phyloP scores from a whole-genome alignment of 805 yeast genomes.

The Diddensiella caesifluorescens region DNA sequence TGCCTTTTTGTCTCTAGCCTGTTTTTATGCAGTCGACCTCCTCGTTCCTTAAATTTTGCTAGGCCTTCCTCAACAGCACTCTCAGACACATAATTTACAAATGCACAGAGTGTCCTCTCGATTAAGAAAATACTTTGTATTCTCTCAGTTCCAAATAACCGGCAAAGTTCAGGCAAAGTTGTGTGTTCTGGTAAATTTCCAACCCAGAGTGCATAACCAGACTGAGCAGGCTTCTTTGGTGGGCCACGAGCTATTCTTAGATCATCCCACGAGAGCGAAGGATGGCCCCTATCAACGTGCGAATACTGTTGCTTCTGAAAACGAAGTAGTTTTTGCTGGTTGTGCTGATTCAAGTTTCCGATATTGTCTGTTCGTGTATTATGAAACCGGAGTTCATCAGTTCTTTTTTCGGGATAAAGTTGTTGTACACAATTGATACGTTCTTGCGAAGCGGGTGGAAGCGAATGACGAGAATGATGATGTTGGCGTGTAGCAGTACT shows the following conservation, averaged over 20 bases:
- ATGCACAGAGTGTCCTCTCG: conserved; percentile 39
- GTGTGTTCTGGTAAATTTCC: conserved; percentile 37
- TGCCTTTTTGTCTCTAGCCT: conserved; percentile 18
- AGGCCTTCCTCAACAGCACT: conserved; percentile 31
- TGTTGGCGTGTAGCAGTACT: no score
- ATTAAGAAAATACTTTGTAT: conserved; percentile 37
- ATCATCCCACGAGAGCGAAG: no score
- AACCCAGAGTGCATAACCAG: conserved; percentile 44
- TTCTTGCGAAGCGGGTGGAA: no score
- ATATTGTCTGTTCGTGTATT: no score
- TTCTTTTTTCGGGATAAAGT: no score
- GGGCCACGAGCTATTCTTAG: conserved; percentile 32
- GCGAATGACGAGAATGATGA: no score
- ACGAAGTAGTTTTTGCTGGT: no score
- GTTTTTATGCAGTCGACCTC: conserved; percentile 31
- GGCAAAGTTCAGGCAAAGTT: conserved; percentile 33
- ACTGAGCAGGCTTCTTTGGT: conserved; percentile 36
- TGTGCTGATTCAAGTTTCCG: no score
- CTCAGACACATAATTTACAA: conserved; percentile 34
- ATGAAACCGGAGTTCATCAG: no score
- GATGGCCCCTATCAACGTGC: no score
- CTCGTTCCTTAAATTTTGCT: conserved; percentile 25
- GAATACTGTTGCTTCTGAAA: no score
- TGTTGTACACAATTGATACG: no score
- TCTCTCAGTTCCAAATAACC: conserved; percentile 34